Evolutionary conservation across 2,329 filamentous ascomycete species (phyloP), one percentile per base, ranked within the genome.

Genomic region (Cercospora canescens): DNA sequence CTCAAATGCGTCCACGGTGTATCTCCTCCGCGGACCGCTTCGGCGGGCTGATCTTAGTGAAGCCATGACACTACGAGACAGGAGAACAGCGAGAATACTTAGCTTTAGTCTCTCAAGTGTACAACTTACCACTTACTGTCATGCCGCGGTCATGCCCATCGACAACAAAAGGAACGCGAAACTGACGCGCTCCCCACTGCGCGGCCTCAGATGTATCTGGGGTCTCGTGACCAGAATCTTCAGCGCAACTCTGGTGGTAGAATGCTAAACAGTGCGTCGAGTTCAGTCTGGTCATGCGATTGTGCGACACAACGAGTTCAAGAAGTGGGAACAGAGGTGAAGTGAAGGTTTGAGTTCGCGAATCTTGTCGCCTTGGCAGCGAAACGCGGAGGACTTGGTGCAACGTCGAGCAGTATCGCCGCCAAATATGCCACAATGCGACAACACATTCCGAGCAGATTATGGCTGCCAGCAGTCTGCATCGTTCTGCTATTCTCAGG

Each of bases 1-100:
- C 50, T 77, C 76, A 41, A 79, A 78, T 4, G 76, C 71, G 63
- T 79, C 77, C 32, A 74, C 68, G 14, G 73, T 76, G 60, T 79
- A 78, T 28, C 66, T 71, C 63, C 74, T 77, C 24, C 71, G 65
- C 26, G 71, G 67, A 45, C 68, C 69, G 1, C 62, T 57, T 18
- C 70, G 67, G 11, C 52, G 55, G 8, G 73, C 71, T 4, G 74
- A 72, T 21, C 74, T 64, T 57, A 69, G 59, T 24, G 62, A 41
- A 56, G 69, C 28, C 69, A 71, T 71, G 34, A 50, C 50, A 52
- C 26, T 59, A 37, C 9, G 32, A 61, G 14, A 48, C 50, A 18
- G 14, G 30, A 55, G 24, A 61, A 41, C 55, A 59, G 54, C 30
- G 41, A 41, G 24, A 32, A 54, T 54, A 63, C 66, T 68, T 66